Conservation (phyloP, 805 yeast genomes). For the Maudiozyma turicensis region DNA sequence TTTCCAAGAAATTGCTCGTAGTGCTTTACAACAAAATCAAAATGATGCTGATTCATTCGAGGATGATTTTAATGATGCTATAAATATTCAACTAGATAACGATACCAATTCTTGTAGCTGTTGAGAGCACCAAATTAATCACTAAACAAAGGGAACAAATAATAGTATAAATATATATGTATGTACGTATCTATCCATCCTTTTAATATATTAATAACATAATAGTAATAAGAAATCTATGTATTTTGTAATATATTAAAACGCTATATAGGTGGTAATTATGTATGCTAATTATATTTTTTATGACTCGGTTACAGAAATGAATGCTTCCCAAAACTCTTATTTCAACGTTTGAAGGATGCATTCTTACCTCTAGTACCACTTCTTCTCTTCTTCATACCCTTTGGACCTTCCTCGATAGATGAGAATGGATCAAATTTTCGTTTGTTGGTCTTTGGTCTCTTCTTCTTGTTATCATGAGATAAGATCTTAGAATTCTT, state of each 20-base stretch:
- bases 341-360: slow-evolving; percentile 20
- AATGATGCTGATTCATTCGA: slow-evolving; percentile 65
- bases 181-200: too few relatives aligned
- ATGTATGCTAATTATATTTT: too few relatives aligned
- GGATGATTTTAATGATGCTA: slow-evolving; percentile 94
- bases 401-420: slow-evolving; percentile 40
- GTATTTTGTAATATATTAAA: too few relatives aligned
- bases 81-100: slow-evolving; percentile 84
- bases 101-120: slow-evolving; percentile 73
- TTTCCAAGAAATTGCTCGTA: slow-evolving; percentile 89
- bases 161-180: not conserved
- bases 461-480: slow-evolving; percentile 6
- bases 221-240: too few relatives aligned
- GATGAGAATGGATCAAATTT: slow-evolving; percentile 53
- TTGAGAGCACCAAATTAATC: slow-evolving; percentile 21
- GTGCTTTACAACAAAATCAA: slow-evolving; percentile 85
- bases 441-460: slow-evolving; percentile 27
- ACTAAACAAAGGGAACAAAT: not conserved
- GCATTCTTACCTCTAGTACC: slow-evolving; percentile 22
- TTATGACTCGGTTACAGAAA: too few relatives aligned
- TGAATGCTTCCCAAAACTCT: too few relatives aligned
- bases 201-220: too few relatives aligned
- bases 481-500: slow-evolving; percentile 35
- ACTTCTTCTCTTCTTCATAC: slow-evolving; percentile 36
- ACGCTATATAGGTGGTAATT: too few relatives aligned